Evolutionary conservation across 73 alveolate species (phyloP), one percentile per base, ranked within the genome.

Genomic region (Symbiodinium pilosum): DNA sequence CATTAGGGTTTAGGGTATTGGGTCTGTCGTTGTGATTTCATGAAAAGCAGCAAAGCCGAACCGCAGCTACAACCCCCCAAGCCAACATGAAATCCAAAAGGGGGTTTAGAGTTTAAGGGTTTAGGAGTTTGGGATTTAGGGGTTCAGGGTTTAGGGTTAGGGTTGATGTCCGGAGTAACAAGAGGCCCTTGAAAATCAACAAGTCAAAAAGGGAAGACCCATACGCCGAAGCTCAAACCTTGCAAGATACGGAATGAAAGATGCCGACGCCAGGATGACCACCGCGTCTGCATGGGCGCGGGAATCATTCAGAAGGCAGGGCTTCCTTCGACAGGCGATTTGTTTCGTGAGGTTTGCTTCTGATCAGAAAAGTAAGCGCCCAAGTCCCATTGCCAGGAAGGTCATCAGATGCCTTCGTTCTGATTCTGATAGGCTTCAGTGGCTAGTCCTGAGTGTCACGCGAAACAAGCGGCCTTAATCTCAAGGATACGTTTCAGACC

Each of bases 241-340:
- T 24, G 8, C 68, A 51, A 51, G 21, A 16, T 24, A 16, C 68
- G 1, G 0, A 51, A 51, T 24, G 64, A 51, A 51, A 24, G 28
- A 24, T 24, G 59, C 14, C 59, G 14, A 47, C 6, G 21, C 14
- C 32, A 91, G 97, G 97, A 91, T 86, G 97, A 91, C 54, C 68
- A 91, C 54, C 97, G 97, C 41, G 97, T 91, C 47, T 91, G 97
- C 88, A 44, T 71, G 32, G 85, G 81, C 6, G 97, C 81, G 3
- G 97, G 97, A n/a, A 69, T 91, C 97, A 91, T 91, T 77, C 97
- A 30, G 59, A 91, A 91, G 97, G 97, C 81, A 24, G 16, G n/a
- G n/a, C n/a, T n/a, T n/a, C n/a, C n/a, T n/a, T 14, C 28, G 21
- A 2, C 16, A 11, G 32, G 77, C 18, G 32, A 36, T 56, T 20